Evolutionary conservation across 352 stramenopile genomes (phyloP).

Genomic region (Phytophthora sp.): DNA sequence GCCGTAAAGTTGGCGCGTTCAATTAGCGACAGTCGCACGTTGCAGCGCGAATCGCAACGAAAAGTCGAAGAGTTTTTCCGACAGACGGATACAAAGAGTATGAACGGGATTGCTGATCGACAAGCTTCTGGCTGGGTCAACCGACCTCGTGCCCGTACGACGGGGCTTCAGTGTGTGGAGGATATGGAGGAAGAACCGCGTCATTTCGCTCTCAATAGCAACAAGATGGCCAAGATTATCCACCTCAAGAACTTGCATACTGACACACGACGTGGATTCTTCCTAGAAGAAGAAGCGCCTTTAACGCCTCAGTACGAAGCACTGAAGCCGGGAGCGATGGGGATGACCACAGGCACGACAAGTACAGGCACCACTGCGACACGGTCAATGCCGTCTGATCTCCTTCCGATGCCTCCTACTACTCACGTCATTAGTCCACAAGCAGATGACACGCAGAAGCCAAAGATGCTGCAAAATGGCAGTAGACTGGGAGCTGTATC

Average conservation of each 20-base stretch:
- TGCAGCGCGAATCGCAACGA: slow-evolving; percentile 44
- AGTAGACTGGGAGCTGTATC: slow-evolving; percentile 11
- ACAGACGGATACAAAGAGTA: slow-evolving; percentile 37
- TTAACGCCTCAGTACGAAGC: slow-evolving; percentile 12
- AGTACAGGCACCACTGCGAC: slow-evolving; percentile 33
- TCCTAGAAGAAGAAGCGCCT: slow-evolving; percentile 6
- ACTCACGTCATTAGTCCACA: slow-evolving; percentile 28
- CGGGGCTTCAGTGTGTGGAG: slow-evolving; percentile 37
- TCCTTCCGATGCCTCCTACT: slow-evolving; percentile 4
- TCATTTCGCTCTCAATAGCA: slow-evolving; percentile 18
- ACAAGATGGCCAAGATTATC: slow-evolving; percentile 37
- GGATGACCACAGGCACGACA: slow-evolving; percentile 22
- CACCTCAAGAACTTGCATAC: slow-evolving; percentile 38
- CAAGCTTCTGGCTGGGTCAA: slow-evolving; percentile 19
- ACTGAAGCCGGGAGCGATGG: slow-evolving; percentile 14
- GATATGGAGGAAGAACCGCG: slow-evolving; percentile 20
- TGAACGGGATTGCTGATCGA: slow-evolving; percentile 30
- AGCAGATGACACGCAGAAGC: neutral
- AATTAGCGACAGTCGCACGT: slow-evolving; percentile 40
- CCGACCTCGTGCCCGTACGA: slow-evolving; percentile 41
- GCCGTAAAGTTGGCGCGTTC: slow-evolving; percentile 32
- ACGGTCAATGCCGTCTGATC: slow-evolving; percentile 28
- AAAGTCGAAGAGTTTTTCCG: slow-evolving; percentile 64
- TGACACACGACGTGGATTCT: slow-evolving; percentile 15
- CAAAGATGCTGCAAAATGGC: slow-evolving; percentile 8